Percentiles rank a stretch among this genome's conserved stretches.
Conservation (phyloP, 1,139 yeast genomes). For the Magnusiomyces fungicola region DNA sequence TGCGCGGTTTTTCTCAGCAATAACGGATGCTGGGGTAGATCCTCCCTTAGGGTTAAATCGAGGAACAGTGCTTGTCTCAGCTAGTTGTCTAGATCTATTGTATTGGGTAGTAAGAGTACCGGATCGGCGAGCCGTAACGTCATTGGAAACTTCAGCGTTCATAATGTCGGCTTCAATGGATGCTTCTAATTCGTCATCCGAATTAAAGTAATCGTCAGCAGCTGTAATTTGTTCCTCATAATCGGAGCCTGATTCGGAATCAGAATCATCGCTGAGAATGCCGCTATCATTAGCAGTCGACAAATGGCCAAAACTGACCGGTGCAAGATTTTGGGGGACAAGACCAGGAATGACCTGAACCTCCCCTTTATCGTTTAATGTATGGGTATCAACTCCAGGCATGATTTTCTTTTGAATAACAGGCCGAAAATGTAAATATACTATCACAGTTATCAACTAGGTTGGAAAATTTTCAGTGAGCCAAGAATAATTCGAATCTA, state of each 20-base stretch:
- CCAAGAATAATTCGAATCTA: too few relatives aligned
- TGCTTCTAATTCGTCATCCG: conserved; percentile 4
- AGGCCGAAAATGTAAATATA: too few relatives aligned
- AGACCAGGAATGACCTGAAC: too few relatives aligned
- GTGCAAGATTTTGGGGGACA: neutral
- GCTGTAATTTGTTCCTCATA: neutral
- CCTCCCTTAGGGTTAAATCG: conserved; percentile 7
- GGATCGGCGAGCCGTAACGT: neutral
- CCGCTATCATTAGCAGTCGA: neutral
- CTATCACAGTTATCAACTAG: too few relatives aligned
- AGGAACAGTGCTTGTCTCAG: neutral
- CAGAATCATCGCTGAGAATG: neutral
- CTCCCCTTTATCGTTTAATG: too few relatives aligned
- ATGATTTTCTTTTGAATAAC: too few relatives aligned
- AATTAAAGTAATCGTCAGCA: neutral
- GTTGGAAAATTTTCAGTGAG: too few relatives aligned
- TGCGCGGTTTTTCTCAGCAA: neutral
- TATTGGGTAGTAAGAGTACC: conserved; percentile 2
- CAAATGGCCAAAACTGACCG: neutral
- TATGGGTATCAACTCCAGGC: too few relatives aligned
- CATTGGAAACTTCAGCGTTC: conserved; percentile 5
- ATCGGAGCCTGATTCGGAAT: neutral
- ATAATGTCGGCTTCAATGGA: conserved; percentile 2
- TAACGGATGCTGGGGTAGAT: conserved; percentile 1
- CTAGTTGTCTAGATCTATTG: neutral